These are phyloP conservation scores for Camelina neglecta DNA, from an alignment of 345 rosid genomes.

Conservation along the genomic window DNA sequence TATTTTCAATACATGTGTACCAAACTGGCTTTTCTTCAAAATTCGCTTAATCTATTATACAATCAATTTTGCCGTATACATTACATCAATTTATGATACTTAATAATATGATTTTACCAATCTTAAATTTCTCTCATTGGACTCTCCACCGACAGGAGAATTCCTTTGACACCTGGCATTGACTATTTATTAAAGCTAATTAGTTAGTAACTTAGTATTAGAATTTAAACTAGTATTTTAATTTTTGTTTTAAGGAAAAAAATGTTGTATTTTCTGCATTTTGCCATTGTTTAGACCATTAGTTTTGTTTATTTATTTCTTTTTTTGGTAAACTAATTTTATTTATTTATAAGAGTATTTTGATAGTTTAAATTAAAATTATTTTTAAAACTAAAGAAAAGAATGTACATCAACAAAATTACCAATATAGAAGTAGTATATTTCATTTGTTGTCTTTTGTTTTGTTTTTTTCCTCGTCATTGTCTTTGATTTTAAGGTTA, in stretches of 20 bases:
- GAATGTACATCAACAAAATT: background rate
- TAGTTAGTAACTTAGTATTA: no score
- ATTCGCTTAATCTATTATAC: background rate
- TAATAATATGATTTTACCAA: conserved; percentile 7
- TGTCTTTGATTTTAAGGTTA: background rate
- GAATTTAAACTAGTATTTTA: background rate
- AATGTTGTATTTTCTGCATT: background rate
- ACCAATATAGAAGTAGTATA: background rate
- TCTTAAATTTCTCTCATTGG: background rate
- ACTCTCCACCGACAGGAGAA: conserved; percentile 35
- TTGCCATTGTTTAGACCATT: background rate
- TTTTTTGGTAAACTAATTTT: no score
- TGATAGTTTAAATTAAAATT: background rate
- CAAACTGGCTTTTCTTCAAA: background rate
- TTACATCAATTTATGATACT: background rate
- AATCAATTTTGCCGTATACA: background rate
- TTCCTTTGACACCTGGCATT: conserved; percentile 22
- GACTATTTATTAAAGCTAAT: background rate
- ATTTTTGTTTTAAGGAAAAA: background rate
- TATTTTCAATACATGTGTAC: conserved; percentile 5
- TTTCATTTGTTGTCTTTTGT: background rate
- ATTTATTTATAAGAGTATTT: no score
- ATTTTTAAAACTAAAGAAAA: background rate
- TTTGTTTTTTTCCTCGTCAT: background rate
- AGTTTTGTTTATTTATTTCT: no score